These are phyloP conservation scores for Ceratopteris richardii DNA, from an alignment of 75 land plant species.

Conservation along the genomic window DNA sequence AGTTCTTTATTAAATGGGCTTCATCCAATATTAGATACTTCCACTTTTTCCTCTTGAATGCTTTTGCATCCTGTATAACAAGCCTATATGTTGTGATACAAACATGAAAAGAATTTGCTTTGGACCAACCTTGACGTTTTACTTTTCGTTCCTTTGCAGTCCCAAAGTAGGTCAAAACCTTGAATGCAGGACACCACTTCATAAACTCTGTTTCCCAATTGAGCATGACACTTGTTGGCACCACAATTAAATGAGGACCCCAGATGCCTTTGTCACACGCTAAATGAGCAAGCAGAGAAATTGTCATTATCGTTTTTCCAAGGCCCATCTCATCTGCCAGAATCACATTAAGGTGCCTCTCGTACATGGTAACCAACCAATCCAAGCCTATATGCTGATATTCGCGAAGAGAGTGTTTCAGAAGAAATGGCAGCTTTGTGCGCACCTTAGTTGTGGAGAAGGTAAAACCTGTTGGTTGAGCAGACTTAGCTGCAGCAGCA, in stretches of 20 bases:
- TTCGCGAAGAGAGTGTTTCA: conserved; percentile 90
- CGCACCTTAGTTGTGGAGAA: conserved; percentile 95
- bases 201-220: conserved; percentile 99
- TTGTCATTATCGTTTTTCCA: conserved; percentile 99
- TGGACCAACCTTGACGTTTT: conserved; percentile 96
- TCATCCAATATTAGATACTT: conserved; percentile 96
- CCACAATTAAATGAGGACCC: conserved; percentile 99
- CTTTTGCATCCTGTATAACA: conserved; percentile 97
- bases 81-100: conserved; percentile 98
- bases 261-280: conserved; percentile 99
- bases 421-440: conserved; percentile 92
- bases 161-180: conserved; percentile 94
- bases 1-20: conserved; percentile 96
- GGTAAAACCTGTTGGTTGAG: conserved; percentile 98
- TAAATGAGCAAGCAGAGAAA: conserved; percentile 85
- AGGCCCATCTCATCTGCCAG: conserved; percentile 99
- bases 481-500: conserved; percentile 93
- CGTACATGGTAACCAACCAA: conserved; percentile 99
- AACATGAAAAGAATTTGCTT: conserved; percentile 89
- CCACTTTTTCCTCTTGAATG: conserved; percentile 98
- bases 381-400: conserved; percentile 99
- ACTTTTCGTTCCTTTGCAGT: conserved; percentile 88
- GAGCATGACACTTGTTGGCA: conserved; percentile 99
- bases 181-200: conserved; percentile 99
- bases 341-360: conserved; percentile 92